Evolutionary conservation across 805 yeast genomes (phyloP).

Genomic region (Metschnikowia henanensis): DNA sequence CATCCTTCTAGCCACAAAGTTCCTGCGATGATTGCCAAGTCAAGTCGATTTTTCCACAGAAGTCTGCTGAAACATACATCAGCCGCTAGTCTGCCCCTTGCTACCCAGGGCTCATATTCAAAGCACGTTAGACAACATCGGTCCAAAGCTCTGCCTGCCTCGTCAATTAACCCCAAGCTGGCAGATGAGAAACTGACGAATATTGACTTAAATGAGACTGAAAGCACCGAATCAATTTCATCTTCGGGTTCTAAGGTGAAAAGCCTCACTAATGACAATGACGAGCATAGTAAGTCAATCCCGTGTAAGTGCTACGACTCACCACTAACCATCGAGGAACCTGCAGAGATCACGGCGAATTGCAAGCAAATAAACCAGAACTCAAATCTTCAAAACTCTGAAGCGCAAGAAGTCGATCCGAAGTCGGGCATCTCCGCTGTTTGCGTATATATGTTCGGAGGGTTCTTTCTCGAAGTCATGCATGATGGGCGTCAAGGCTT

Average conservation of each 20-base stretch:
- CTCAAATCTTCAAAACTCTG: slow-evolving; percentile 3
- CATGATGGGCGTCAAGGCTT: slow-evolving; percentile 22
- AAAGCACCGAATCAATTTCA: not conserved
- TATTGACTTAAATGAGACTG: not conserved
- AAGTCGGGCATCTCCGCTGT: slow-evolving; percentile 23
- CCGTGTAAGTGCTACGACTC: too few species aligned
- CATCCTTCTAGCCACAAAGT: slow-evolving; percentile 8
- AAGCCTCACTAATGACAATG: not conserved
- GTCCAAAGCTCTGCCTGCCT: slow-evolving; percentile 16
- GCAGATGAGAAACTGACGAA: not conserved
- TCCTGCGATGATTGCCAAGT: slow-evolving; percentile 14
- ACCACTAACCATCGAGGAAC: too few species aligned
- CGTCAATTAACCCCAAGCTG: not conserved
- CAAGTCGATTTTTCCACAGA: slow-evolving; percentile 18
- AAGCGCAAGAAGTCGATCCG: slow-evolving; percentile 5
- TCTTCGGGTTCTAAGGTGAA: not conserved
- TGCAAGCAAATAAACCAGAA: slow-evolving; percentile 9
- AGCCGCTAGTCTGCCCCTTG: not conserved
- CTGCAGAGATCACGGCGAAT: too few species aligned
- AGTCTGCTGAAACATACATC: slow-evolving; percentile 1
- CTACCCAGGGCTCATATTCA: slow-evolving; percentile 29
- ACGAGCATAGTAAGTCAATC: not conserved
- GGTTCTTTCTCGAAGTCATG: slow-evolving; percentile 24
- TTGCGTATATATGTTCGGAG: slow-evolving; percentile 40
- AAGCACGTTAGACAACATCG: slow-evolving; percentile 34